These are phyloP conservation scores for Cadophora sp. DNA, from an alignment of 2,329 filamentous ascomycete genomes.

Conservation along the genomic window DNA sequence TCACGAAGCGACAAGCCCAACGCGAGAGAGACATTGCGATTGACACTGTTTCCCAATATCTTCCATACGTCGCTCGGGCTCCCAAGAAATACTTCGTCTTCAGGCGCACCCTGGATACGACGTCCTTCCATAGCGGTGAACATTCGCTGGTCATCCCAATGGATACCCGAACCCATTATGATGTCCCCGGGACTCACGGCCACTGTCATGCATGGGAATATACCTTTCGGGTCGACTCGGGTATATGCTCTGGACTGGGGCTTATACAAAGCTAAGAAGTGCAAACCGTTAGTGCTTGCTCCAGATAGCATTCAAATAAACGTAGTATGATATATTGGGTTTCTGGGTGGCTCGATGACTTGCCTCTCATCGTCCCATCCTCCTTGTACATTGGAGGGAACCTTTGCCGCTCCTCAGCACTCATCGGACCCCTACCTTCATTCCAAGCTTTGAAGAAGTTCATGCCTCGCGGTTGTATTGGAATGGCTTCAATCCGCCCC, in stretches of 20 bases:
- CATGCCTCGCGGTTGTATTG: slow-evolving; percentile 62
- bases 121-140: slow-evolving; percentile 71
- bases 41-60: slow-evolving; percentile 80
- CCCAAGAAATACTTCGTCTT: slow-evolving; percentile 74
- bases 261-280: slow-evolving; percentile 22
- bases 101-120: slow-evolving; percentile 72
- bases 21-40: slow-evolving; percentile 69
- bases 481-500: slow-evolving; percentile 61
- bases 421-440: slow-evolving; percentile 48
- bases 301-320: neutral
- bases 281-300: neutral
- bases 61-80: slow-evolving; percentile 60
- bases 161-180: slow-evolving; percentile 61
- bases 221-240: slow-evolving; percentile 56
- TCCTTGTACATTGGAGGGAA: slow-evolving; percentile 46
- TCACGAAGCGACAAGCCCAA: slow-evolving; percentile 69
- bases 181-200: slow-evolving; percentile 50
- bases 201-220: slow-evolving; percentile 64
- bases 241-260: slow-evolving; percentile 51
- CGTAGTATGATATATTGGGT: neutral
- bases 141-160: slow-evolving; percentile 69
- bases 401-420: slow-evolving; percentile 46
- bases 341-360: neutral
- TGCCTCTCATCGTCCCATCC: slow-evolving; percentile 34
- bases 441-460: slow-evolving; percentile 56